Conservation (phyloP, 2,329 filamentous ascomycete genomes). For the Venturia oleaginea region DNA sequence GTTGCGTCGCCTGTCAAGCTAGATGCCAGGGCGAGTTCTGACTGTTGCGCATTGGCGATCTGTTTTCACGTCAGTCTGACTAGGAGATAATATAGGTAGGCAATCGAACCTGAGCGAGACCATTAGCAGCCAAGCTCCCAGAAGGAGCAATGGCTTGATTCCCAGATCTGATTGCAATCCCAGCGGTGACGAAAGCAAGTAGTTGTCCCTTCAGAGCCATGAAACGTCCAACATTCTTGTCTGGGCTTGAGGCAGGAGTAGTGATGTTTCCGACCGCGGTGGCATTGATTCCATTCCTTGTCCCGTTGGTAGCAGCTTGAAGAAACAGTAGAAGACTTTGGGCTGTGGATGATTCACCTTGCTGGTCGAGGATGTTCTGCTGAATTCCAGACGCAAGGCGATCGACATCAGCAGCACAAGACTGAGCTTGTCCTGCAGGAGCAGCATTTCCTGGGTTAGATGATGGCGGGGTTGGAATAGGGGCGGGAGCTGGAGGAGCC, state of each 20-base stretch:
- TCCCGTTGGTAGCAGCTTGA: not conserved
- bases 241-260: not conserved
- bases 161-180: not conserved
- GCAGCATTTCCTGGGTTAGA: not conserved
- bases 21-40: not conserved
- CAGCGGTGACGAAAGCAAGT: not conserved
- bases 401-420: not conserved
- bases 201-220: not conserved
- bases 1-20: not conserved
- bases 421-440: not conserved
- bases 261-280: not conserved
- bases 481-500: not conserved
- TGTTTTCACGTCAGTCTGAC: not conserved
- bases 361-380: not conserved
- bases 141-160: not conserved
- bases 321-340: not conserved
- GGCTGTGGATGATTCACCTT: not conserved
- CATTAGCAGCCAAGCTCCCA: not conserved
- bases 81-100: not conserved
- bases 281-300: not conserved
- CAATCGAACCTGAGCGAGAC: not conserved
- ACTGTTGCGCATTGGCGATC: conserved; percentile 3
- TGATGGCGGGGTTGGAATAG: not conserved
- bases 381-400: conserved; percentile 5
- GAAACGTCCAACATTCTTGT: not conserved